A percentile compares a stretch with the other conserved stretches of the same genome.
phyloP scores from a whole-genome alignment of 192 early-diverging fungal species.

The Coemansia sp. region DNA sequence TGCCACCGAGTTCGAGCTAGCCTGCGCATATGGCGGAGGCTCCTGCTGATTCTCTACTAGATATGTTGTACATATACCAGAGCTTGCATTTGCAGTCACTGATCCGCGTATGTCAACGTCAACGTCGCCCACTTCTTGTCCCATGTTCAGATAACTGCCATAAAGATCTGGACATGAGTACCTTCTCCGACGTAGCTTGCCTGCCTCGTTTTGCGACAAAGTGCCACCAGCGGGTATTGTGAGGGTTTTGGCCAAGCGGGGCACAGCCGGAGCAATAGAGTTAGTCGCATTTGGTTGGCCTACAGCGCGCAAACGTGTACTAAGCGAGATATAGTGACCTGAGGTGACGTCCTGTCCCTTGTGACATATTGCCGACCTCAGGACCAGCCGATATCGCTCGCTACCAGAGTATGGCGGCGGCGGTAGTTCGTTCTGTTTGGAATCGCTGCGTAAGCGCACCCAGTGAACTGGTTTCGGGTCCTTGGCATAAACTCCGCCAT shows the following conservation, averaged over 20 bases:
- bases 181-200: not conserved
- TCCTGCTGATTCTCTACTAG: not conserved
- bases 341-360: constrained; percentile 45
- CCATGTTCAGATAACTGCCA: not conserved
- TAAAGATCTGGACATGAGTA: not conserved
- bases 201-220: not conserved
- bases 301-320: constrained; percentile 25
- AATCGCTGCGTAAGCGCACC: not conserved
- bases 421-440: not conserved
- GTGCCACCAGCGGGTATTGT: not conserved
- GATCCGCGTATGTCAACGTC: not conserved
- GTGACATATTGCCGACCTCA: constrained; percentile 61
- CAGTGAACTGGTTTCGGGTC: not conserved
- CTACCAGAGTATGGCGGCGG: constrained; percentile 34
- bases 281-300: not conserved
- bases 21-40: not conserved
- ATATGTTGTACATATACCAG: not conserved
- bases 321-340: constrained; percentile 58
- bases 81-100: not conserved
- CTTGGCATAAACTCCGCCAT: not conserved
- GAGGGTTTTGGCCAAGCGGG: not conserved
- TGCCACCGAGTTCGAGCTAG: not conserved
- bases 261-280: not conserved
- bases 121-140: not conserved
- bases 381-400: constrained; percentile 54